A percentile compares a stretch with the other conserved stretches of the same genome.
phyloP scores from a whole-genome alignment of 192 early-diverging fungal genomes.

The Physocladia obscura region DNA sequence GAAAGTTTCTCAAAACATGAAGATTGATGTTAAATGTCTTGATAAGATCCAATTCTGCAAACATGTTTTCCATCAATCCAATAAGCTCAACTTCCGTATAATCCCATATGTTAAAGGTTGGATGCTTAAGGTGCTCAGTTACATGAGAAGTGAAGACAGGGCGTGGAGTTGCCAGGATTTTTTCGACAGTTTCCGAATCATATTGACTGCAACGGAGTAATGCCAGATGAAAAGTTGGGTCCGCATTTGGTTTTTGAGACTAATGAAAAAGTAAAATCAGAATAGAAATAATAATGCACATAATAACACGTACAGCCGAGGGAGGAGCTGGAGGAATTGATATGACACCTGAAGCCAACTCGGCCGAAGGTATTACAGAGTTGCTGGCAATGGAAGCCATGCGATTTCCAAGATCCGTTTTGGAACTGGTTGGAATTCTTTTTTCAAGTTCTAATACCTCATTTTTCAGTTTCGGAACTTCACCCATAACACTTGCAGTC shows the following conservation, averaged over 20 bases:
- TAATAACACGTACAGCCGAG: too few species aligned
- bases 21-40: slow-evolving; percentile 36
- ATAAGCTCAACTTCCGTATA: slow-evolving; percentile 44
- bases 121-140: slow-evolving; percentile 35
- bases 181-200: not conserved
- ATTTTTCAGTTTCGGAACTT: slow-evolving; percentile 21
- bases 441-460: slow-evolving; percentile 17
- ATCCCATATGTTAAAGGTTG: slow-evolving; percentile 51
- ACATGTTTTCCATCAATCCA: slow-evolving; percentile 43
- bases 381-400: too few species aligned
- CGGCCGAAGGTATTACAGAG: too few species aligned
- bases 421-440: slow-evolving; percentile 6
- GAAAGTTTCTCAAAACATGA: slow-evolving; percentile 26
- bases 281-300: too few species aligned
- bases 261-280: slow-evolving; percentile 1
- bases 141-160: slow-evolving; percentile 28
- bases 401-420: too few species aligned
- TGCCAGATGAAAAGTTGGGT: slow-evolving; percentile 27
- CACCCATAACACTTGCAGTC: slow-evolving; percentile 17
- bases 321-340: too few species aligned
- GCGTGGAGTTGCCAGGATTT: slow-evolving; percentile 15
- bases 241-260: slow-evolving; percentile 16
- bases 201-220: slow-evolving; percentile 4
- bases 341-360: too few species aligned
- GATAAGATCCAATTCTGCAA: slow-evolving; percentile 37